Conservation (phyloP, 2,329 filamentous ascomycete species). For the Botryotinia narcissicola region DNA sequence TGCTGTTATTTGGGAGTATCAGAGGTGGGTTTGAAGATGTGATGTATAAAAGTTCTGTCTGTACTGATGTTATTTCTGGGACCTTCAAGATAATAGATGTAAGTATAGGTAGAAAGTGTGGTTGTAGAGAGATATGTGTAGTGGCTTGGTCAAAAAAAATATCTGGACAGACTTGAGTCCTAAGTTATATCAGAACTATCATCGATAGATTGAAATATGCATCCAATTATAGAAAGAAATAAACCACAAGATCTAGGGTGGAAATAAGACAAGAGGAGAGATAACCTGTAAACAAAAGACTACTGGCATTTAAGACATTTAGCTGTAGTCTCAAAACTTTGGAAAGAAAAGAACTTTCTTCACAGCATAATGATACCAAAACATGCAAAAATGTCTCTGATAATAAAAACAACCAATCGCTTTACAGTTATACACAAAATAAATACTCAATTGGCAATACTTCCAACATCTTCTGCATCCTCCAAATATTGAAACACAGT, state of each 20-base stretch:
- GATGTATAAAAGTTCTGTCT: fast-evolving
- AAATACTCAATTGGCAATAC: too few species aligned
- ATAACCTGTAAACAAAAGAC: too few species aligned
- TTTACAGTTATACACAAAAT: too few species aligned
- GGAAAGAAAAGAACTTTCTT: too few species aligned
- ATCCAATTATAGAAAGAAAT: background rate
- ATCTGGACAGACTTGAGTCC: background rate
- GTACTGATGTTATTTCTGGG: fast-evolving
- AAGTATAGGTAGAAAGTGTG: background rate
- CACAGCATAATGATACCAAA: too few species aligned
- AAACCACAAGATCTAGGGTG: too few species aligned
- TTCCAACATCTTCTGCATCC: fast-evolving
- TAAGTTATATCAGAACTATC: background rate
- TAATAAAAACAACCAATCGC: too few species aligned
- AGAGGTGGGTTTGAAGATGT: background rate
- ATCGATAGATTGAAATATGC: fast-evolving
- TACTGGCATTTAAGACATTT: too few species aligned
- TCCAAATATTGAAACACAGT: background rate
- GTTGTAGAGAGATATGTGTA: background rate
- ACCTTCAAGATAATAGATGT: background rate
- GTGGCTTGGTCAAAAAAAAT: fast-evolving
- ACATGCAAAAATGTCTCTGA: too few species aligned
- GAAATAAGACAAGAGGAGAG: too few species aligned
- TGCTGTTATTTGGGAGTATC: background rate
- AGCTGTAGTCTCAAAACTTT: too few species aligned